Conservation (phyloP, 495 filamentous ascomycete species). For the Tuber melanosporum region DNA sequence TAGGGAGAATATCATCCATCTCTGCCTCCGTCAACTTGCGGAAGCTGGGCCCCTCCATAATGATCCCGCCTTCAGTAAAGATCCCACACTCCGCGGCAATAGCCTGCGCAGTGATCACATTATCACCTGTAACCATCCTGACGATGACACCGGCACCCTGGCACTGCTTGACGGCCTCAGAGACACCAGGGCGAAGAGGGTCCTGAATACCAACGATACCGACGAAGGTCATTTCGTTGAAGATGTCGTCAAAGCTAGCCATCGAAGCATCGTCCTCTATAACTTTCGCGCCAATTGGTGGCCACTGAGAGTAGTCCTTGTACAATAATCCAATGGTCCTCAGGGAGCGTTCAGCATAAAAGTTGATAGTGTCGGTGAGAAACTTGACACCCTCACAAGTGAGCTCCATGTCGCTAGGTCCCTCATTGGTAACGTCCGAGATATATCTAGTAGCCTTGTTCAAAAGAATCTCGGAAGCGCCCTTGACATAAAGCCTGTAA, state of each 20-base stretch:
- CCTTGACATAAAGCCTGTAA: conserved; percentile 62
- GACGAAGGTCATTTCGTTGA: conserved; percentile 69
- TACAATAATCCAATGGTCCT: conserved; percentile 83
- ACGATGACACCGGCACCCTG: conserved; percentile 73
- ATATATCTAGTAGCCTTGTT: conserved; percentile 64
- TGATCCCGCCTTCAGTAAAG: conserved; percentile 60
- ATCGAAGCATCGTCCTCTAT: conserved; percentile 63
- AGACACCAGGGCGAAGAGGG: conserved; percentile 73
- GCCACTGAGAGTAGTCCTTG: conserved; percentile 84
- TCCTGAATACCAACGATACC: conserved; percentile 84
- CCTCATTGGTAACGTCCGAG: conserved; percentile 59
- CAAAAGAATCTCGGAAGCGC: conserved; percentile 65
- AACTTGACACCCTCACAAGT: conserved; percentile 54
- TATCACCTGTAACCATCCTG: conserved; percentile 89
- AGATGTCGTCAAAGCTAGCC: conserved; percentile 71
- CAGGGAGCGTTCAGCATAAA: conserved; percentile 74
- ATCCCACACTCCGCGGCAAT: conserved; percentile 83
- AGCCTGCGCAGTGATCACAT: conserved; percentile 70
- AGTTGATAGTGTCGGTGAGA: conserved; percentile 60
- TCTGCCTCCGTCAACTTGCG: conserved; percentile 63
- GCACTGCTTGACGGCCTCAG: conserved; percentile 65
- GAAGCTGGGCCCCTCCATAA: conserved; percentile 82
- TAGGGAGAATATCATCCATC: conserved; percentile 66
- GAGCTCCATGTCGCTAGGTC: conserved; percentile 52
- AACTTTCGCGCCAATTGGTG: conserved; percentile 60